Base-by-base conservation (phyloP, 140 eudicot species). In the Senecio squalidus region DNA sequence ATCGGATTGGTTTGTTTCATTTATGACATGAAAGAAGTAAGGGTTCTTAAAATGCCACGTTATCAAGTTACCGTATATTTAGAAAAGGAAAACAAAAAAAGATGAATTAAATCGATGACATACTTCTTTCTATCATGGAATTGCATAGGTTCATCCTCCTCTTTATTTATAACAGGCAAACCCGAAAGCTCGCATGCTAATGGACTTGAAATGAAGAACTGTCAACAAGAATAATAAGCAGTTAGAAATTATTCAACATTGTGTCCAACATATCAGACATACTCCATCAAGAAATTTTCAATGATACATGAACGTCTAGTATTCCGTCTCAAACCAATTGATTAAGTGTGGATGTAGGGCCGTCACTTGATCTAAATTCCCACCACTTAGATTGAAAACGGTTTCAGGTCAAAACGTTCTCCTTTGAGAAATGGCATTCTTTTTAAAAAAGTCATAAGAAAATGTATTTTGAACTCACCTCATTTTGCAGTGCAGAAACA, bases 201-300 rank as follows among this genome's bases (percentile, higher is more conserved):
- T 55, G 95, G 95, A 56, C 77, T 74, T 67, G 85, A 62, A 46
- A 9, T 30, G 69, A 86, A 86, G 79, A 86, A 86, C 95, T 86
- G 78, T 67, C 36, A 55, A 58, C 56, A 67, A 31, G 53, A 68
- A 74, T n/a, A 36, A 13, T n/a, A 47, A 15, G 10, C 39, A 36
- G 38, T 60, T 59, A 60, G 44, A 69, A 34, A 44, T 26, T 15
- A 34, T 23, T 66, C 1, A 46, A 49, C 0, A 53, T 9, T 1
- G 40, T 25, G 36, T 17, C 5, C 25, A 47, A 9, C 23, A 6
- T 13, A 38, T 7, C 6, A 36, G 24, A 57, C 18, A 44, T 20
- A 55, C 33, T 34, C 6, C 4, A 17, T 29, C 21, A 52, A 9
- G 13, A 14, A 1, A 20, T 41, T 2, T 7, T 15, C 60, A 14